Evolutionary conservation across 2,329 filamentous ascomycete species (phyloP), one percentile per base, ranked within the genome.

Genomic region (Dichotomopilus funicola): DNA sequence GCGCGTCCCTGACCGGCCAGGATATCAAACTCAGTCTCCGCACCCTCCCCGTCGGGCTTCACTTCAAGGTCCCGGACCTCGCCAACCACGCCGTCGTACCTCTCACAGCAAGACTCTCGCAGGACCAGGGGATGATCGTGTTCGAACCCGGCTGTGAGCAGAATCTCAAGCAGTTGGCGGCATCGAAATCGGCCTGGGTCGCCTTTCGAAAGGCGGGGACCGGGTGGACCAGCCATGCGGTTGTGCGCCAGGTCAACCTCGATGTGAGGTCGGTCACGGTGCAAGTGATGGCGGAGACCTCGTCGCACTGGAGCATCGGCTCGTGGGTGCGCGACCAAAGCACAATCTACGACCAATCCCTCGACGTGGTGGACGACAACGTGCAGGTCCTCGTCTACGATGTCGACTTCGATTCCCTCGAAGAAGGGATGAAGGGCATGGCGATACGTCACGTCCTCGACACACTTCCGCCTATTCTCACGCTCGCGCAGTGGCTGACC

Each of bases 401-500:
- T 51, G 68, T 74, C 11, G 79, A 84, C 51, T 81, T 88, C 47
- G 82, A 87, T 57, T 71, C 77, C 2, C 66, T 88, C 10, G 35
- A 64, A 0, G 62, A 72, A 0, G 1, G 37, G 0, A 63, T 71
- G 2, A 86, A 85, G 64, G 70, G 75, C 3, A 71, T 71, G 1
- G 78, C 83, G 10, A 73, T 82, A 52, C 66, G 70, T 4, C 65
- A 83, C 7, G 61, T 80, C 19, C 70, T 89, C 0, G 73, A 81
- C 10, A 75, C 78, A 1, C 72, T 90, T 2, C 88, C 88, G 0
- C 70, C 78, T 1, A 78, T 91, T 3, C 64, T 72, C 10, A 72
- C 81, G 0, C 83, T 91, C 76, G 73, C 72, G 61, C 47, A 66
- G 0, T 78, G 76, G 61, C 65, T 86, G 6, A 60, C 70, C n/a